Evolutionary conservation across 176 grass and related monocot genomes (phyloP), one percentile per base, ranked within the genome.

Genomic region (Rhynchospora breviuscula): DNA sequence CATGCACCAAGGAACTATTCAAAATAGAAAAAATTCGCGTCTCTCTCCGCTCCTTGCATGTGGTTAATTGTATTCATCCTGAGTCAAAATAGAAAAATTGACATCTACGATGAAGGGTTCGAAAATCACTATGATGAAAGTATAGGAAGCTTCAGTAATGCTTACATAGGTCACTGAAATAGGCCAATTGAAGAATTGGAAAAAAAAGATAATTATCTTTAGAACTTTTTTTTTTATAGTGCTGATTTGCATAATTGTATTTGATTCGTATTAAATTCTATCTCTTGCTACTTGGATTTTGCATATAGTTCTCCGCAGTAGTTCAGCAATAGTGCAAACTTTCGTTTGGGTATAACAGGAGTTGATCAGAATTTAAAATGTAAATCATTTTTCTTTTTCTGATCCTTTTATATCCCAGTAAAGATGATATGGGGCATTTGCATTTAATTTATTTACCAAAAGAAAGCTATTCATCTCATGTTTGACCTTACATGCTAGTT

Each of bases 11-110:
- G 35, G 35, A 40, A 40, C 35, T 40, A 40, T 40, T 40, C 35
- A 40, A 29, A 29, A 29, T 29, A 29, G 26, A 29, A 29, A 29
- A 29, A 29, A 1, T 29, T 29, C 26, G 26, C 26, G 26, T 29
- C 89, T 59, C 85, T 94, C 12, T 89, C 90, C 3, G 87, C 90
- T 21, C 48, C 89, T 69, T 89, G 93, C 79, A 84, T 94, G 48
- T 98, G 95, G 90, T 88, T 88, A 22, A 86, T 98, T 58, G 87
- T 86, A 80, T 82, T 89, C 82, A 93, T 98, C 85, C 77, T 94
- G 58, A 88, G 87, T 0, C 85, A 94, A 26, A 97, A 97, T 67
- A 89, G 90, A 57, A 98, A 92, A 59, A 84, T 83, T 33, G 95
- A 94, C 82, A 86, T 91, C 60, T 68, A 93, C 44, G 85, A 91